These are phyloP conservation scores for Suillus ampliporus DNA, from an alignment of 768 basidiomycete species.

Conservation along the genomic window DNA sequence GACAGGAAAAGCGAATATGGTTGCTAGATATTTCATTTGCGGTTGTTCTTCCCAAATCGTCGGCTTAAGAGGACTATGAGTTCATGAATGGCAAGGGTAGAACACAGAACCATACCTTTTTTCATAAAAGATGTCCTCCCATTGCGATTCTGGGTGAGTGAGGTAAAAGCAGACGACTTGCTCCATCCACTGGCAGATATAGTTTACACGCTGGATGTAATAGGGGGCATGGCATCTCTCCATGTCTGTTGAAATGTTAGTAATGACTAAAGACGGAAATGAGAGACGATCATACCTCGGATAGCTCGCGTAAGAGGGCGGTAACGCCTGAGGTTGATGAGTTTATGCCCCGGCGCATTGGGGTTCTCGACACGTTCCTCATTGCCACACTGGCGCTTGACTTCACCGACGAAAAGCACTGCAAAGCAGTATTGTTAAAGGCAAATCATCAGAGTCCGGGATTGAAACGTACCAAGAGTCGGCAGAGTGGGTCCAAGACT, in stretches of 20 bases:
- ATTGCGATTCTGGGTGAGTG: slow-evolving; percentile 32
- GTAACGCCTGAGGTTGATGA: slow-evolving; percentile 48
- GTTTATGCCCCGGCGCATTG: slow-evolving; percentile 25
- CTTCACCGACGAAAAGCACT: slow-evolving; percentile 40
- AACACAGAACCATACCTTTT: slow-evolving; percentile 30
- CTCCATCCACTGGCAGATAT: slow-evolving; percentile 48
- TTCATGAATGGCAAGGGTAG: neutral
- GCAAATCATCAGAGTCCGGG: neutral
- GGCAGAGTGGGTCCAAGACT: slow-evolving; percentile 37
- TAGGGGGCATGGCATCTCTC: slow-evolving; percentile 53
- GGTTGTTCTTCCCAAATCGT: neutral
- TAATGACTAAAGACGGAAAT: neutral
- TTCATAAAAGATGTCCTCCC: slow-evolving; percentile 32
- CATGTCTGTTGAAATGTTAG: slow-evolving; percentile 42
- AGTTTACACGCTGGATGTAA: slow-evolving; percentile 39
- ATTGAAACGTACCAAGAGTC: neutral
- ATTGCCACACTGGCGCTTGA: slow-evolving; percentile 39
- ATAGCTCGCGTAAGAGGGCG: slow-evolving; percentile 47
- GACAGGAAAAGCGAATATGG: neutral
- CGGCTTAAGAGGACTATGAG: neutral
- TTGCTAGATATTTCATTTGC: neutral
- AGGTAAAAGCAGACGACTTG: slow-evolving; percentile 33
- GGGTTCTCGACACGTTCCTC: slow-evolving; percentile 34
- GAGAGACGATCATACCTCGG: slow-evolving; percentile 34
- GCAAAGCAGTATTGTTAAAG: neutral